Conservation (phyloP, 176 grass and related monocot species). For the Oryza nivara region DNA sequence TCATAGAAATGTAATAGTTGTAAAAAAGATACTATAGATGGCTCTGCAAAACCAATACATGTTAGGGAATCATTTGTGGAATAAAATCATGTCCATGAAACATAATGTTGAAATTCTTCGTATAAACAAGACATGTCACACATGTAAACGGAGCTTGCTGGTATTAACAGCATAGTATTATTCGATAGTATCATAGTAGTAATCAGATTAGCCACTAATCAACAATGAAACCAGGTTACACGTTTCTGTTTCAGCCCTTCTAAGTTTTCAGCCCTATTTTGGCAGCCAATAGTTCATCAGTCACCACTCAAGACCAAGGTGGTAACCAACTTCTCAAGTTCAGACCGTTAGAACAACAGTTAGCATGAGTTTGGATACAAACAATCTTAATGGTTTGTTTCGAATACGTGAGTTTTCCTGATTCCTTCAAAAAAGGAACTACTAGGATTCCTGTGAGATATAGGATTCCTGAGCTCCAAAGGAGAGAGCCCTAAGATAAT, state of each 20-base stretch:
- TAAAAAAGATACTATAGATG: neutral
- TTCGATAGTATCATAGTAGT: neutral
- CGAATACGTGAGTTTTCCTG: no score
- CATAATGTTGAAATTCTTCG: constrained; percentile 9
- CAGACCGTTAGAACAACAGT: no score
- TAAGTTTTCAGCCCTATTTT: neutral
- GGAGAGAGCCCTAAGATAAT: no score
- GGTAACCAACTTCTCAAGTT: no score
- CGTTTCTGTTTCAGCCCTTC: neutral
- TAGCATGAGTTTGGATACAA: neutral
- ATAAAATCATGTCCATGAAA: constrained; percentile 21
- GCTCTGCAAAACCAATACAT: constrained; percentile 29
- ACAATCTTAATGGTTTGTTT: no score
- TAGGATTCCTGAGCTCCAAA: no score
- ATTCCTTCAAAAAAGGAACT: no score
- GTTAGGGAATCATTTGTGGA: constrained; percentile 18
- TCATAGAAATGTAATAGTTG: neutral
- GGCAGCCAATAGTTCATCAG: no score
- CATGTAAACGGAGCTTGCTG: neutral
- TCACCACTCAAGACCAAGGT: no score
- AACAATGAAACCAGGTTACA: neutral
- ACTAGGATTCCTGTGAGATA: no score
- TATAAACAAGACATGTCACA: constrained; percentile 16
- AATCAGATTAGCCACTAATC: constrained; percentile 8
- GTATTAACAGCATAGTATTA: constrained; percentile 7